A percentile compares a stretch with the other conserved stretches of the same genome.
These are phyloP conservation scores for Kodamaea sp. DNA, from an alignment of 1,139 yeast species.

Conservation along the genomic window DNA sequence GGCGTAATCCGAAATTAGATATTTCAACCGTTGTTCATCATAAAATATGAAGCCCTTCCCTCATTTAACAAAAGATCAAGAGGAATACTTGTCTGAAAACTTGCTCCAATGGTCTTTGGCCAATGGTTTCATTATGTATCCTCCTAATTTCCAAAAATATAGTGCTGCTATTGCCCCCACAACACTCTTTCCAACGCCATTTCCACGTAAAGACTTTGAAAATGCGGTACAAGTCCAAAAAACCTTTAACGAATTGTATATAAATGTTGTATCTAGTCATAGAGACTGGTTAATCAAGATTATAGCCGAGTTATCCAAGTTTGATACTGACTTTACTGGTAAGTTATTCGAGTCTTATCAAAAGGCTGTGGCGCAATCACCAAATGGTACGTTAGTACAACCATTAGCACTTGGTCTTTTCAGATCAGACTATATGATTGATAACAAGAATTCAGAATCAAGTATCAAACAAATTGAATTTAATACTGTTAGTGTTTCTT, in stretches of 20 bases:
- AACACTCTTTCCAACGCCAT: conserved; percentile 87
- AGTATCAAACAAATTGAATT: conserved; percentile 89
- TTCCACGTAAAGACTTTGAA: conserved; percentile 63
- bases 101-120: conserved; percentile 73
- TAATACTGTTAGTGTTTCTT: conserved; percentile 92
- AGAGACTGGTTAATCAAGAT: conserved; percentile 60
- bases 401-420: conserved; percentile 77
- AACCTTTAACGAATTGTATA: conserved; percentile 69
- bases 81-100: conserved; percentile 33
- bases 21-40: not conserved
- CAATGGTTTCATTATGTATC: conserved; percentile 78
- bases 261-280: conserved; percentile 51
- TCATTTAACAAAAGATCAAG: conserved; percentile 24
- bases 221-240: conserved; percentile 68
- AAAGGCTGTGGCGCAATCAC: conserved; percentile 39
- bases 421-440: conserved; percentile 86
- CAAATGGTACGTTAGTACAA: conserved; percentile 50
- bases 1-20: conserved; percentile 4
- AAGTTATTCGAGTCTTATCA: conserved; percentile 60
- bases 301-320: conserved; percentile 50
- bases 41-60: conserved; percentile 28
- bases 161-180: conserved; percentile 75
- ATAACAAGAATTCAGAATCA: conserved; percentile 32
- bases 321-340: conserved; percentile 80
- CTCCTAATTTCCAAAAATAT: conserved; percentile 46